Base-by-base conservation (phyloP, 257 asterid species). In the Solanum lignicaule region DNA sequence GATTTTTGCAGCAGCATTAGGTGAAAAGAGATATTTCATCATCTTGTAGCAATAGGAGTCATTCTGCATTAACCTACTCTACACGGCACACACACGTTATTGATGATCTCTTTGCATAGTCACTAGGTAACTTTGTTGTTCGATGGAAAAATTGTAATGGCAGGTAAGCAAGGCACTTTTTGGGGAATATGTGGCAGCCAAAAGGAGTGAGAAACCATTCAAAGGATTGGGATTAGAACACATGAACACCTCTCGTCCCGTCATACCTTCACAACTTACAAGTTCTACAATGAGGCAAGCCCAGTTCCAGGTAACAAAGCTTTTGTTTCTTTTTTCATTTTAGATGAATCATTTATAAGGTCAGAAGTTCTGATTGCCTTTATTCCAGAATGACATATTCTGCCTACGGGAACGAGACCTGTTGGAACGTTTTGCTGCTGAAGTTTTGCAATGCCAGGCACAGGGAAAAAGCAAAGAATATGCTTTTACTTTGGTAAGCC, bases 81-180 rank as follows among this genome's bases (percentile, higher is more conserved):
- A 46, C 38, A 1, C 20, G 55, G 39, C 11, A 5, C 38, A 5
- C 11, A 1, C n/a, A 18, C 25, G 0, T 15, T 9, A 72, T 32
- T 72, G 27, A 32, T 29, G 27, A 81, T 81, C 10, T 81, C 36
- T 13, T 27, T 27, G 65, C 85, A 16, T 43, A 5, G 38, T 29
- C 25, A 15, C 38, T 7, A 16, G 39, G 66, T 46, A 81, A 81
- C 55, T 10, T n/a, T 55, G 65, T 35, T 39, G 32, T 89, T 84
- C 25, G 66, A 23, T 38, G 27, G 38, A 13, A 13, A 62, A 82
- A 55, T 33, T 72, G 38, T 79, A 41, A 41, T 90, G 88, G 93
- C 91, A 97, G 99, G 98, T 97, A 21, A 95, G 99, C 92, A 97
- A 97, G 94, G 96, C 98, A 60, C 93, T 97, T 69, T 87, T 97